phyloP scores from a whole-genome alignment of 495 filamentous ascomycete genomes.

The Staphylotrichum tortipilum region DNA sequence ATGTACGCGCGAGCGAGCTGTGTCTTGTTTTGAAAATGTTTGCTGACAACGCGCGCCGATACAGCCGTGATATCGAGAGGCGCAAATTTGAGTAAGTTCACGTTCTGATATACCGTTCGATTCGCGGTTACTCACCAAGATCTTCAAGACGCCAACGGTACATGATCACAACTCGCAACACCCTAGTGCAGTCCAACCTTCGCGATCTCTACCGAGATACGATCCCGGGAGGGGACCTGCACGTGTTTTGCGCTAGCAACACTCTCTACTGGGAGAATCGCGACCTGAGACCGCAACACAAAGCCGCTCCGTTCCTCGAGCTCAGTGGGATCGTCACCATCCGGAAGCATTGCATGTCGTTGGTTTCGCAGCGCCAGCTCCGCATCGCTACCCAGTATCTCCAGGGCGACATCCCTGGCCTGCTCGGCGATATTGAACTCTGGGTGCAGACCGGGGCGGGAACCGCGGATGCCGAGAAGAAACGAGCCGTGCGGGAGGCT shows the following conservation, averaged over 20 bases:
- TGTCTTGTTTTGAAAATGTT: not conserved
- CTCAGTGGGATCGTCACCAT: conserved; percentile 30
- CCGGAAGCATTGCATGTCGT: conserved; percentile 27
- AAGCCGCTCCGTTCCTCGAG: conserved; percentile 20
- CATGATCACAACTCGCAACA: conserved; percentile 29
- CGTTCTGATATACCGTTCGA: not conserved
- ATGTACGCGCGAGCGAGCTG: not conserved
- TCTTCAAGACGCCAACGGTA: conserved; percentile 16
- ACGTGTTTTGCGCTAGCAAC: conserved; percentile 34
- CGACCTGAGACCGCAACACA: conserved; percentile 3
- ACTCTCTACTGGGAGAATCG: conserved; percentile 28
- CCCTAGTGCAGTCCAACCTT: conserved; percentile 18
- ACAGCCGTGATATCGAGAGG: not conserved
- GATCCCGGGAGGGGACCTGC: conserved; percentile 14
- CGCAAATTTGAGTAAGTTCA: conserved; percentile 5
- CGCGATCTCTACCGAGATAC: conserved; percentile 13
- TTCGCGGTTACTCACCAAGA: not conserved
- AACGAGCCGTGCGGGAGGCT: conserved; percentile 8
- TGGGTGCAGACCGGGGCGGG: conserved; percentile 35
- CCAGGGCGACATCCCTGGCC: conserved; percentile 22
- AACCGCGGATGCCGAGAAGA: conserved; percentile 24
- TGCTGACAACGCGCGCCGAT: not conserved
- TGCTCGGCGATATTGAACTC: conserved; percentile 27
- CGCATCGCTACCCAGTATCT: conserved; percentile 25
- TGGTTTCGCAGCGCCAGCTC: conserved; percentile 32